Base-by-base conservation (phyloP, 805 yeast species). In the Teunomyces aglyptinius region DNA sequence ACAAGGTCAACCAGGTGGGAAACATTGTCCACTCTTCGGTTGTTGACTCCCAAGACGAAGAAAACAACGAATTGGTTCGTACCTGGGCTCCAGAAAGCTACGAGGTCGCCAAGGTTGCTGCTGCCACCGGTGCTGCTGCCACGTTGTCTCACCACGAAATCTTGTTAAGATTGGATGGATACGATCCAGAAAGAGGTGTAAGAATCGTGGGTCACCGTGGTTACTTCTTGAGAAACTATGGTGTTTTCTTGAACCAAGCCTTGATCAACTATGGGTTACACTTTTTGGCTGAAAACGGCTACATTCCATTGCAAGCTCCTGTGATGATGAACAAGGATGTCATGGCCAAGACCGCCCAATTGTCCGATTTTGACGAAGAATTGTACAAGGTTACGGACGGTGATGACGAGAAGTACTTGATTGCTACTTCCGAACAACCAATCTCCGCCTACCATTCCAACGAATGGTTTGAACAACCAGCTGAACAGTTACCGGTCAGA, bases 311-410 rank as follows among this genome's bases (percentile, higher is more conserved):
- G 70, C 99, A 94, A 77, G 96, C 99, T 12, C 99, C 99, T 48
- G 97, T 92, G 38, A 94, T 94, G 99, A 89, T 94, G 97, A 94
- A 94, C 83, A 94, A 94, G 75, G 98, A 94, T 49, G 96, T 90
- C 48, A 94, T 94, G 99, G 98, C 98, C 58, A 91, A 89, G 74
- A 94, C 99, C 57, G 99, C 99, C 6, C 99, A 94, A 75, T 83
- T 94, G 67, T 90, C 97, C 31, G 91, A 94, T 65, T 94, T 94
- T 60, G 99, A 94, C 70, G 99, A 94, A 77, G 99, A 94, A 73
- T 79, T 94, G 62, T 94, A 94, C 77, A 94, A 94, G 75, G 98
- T 94, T 49, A 73, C 88, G 42, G 99, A 94, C 65, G 99, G 99
- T 65, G 91, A 86, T 41, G 99, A 92, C 64, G 99, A 94, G 75